Conservation (phyloP, 2,329 filamentous ascomycete species). For the Colletotrichum sp. region DNA sequence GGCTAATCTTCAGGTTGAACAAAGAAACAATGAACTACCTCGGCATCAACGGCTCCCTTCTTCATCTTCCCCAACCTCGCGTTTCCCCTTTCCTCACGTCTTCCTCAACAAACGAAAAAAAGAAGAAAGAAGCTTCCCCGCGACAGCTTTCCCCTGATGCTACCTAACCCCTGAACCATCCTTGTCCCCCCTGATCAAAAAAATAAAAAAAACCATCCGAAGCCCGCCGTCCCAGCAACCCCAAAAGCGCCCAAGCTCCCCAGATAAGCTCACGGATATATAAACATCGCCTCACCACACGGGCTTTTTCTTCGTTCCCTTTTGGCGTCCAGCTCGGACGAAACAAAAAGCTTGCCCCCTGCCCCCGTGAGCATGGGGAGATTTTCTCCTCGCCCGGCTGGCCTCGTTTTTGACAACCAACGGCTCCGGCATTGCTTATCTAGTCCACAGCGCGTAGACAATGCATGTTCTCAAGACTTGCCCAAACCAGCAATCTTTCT, state of each 20-base stretch:
- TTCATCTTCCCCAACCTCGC: fast-evolving
- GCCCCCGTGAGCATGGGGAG: not conserved
- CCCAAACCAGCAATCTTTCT: not conserved
- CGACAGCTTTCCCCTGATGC: not conserved
- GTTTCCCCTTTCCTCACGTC: not conserved
- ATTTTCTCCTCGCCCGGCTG: not conserved
- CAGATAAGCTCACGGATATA: not conserved
- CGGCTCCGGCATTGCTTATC: not conserved
- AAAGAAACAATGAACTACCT: not conserved
- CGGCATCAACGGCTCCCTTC: not conserved
- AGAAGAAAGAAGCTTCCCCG: not conserved
- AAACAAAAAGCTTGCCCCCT: not conserved
- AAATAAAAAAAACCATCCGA: not conserved
- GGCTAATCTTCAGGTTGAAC: not conserved
- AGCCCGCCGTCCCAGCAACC: not conserved
- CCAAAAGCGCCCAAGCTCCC: not conserved
- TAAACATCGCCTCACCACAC: not conserved
- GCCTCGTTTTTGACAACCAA: not conserved
- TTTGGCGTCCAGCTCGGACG: constrained; percentile 1
- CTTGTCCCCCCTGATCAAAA: not conserved
- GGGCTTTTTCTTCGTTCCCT: not conserved
- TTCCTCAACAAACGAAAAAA: not conserved
- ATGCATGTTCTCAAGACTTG: not conserved
- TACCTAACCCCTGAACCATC: not conserved
- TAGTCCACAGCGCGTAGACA: not conserved